A percentile compares a stretch with the other conserved stretches of the same genome.
Evolutionary conservation across 1,284 basidiomycete species (phyloP).

Genomic region (Ceratorhiza oryzae-sativae): DNA sequence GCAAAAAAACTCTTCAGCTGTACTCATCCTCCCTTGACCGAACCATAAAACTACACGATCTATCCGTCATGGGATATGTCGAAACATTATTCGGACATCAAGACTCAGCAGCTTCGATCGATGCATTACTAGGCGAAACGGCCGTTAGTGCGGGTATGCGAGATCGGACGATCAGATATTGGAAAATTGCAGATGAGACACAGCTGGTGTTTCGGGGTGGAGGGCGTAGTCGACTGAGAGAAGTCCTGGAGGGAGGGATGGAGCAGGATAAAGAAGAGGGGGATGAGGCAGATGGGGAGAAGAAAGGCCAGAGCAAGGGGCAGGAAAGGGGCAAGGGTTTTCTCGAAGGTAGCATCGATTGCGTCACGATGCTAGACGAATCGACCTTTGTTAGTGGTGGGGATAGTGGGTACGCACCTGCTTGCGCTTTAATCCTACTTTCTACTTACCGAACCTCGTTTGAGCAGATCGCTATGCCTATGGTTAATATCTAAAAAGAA

Average conservation of each 20-base stretch:
- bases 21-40: slow-evolving; percentile 92
- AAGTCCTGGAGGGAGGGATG: slow-evolving; percentile 81
- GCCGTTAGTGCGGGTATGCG: slow-evolving; percentile 88
- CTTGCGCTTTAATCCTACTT: slow-evolving; percentile 16
- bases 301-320: slow-evolving; percentile 51
- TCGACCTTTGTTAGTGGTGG: slow-evolving; percentile 92
- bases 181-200: slow-evolving; percentile 96
- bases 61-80: slow-evolving; percentile 86
- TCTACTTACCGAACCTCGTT: neutral
- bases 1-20: slow-evolving; percentile 83
- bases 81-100: slow-evolving; percentile 99
- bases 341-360: slow-evolving; percentile 91
- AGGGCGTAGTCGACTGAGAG: slow-evolving; percentile 76
- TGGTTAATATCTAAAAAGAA: slow-evolving; percentile 98
- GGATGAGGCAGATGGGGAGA: slow-evolving; percentile 51
- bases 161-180: slow-evolving; percentile 92
- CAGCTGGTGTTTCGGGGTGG: slow-evolving; percentile 97
- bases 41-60: slow-evolving; percentile 89
- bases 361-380: slow-evolving; percentile 94
- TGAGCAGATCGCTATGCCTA: slow-evolving; percentile 79
- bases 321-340: slow-evolving; percentile 60
- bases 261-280: slow-evolving; percentile 63
- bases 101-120: slow-evolving; percentile 81
- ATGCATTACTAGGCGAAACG: slow-evolving; percentile 82
- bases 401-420: slow-evolving; percentile 81